Evolutionary conservation across 257 asterid species (phyloP), one percentile per base, ranked within the genome.

Genomic region (Plantago elongata): DNA sequence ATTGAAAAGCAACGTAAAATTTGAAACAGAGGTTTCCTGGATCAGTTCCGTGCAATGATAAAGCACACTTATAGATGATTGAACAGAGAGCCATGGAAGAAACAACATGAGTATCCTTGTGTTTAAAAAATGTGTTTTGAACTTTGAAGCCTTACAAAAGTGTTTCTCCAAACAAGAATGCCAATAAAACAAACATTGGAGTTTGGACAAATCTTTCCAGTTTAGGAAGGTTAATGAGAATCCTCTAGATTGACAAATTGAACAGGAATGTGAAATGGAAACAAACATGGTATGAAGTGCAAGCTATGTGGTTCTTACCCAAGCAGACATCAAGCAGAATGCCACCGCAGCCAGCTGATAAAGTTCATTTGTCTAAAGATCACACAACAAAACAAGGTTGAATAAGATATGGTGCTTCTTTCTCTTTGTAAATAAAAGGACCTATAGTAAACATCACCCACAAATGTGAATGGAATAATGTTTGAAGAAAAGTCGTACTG

Each of bases 291-390:
- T 67, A 40, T 27, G 22, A 47, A 9, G 30, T 45, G 47, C 54
- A 13, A 16, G 40, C 14, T 67, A 48, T 55, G 51, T 61, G 61
- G 60, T 51, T 63, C 93, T 85, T 78, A 91, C 96, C 96, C 95
- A 91, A 75, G 96, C 98, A 52, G 85, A 82, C 71, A 82, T 69
- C 63, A 82, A 69, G 78, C 88, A 82, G 77, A 82, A 82, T 6
- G 88, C 88, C 74, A 82, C 88, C 37, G 77, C 83, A 61, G 85
- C 85, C 60, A 82, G 81, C 70, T 82, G 88, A 49, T 76, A 82
- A 42, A 82, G 92, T 78, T 91, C 98, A 75, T 83, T 88, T 62
- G 96, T 84, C 98, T 91, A 71, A 50, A 63, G 67, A 81, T 73
- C 71, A 75, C 57, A 55, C 10, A 67, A 58, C 69, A 54, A 61